phyloP scores from a whole-genome alignment of 345 rosid genomes.

The Gossypioides kirkii region DNA sequence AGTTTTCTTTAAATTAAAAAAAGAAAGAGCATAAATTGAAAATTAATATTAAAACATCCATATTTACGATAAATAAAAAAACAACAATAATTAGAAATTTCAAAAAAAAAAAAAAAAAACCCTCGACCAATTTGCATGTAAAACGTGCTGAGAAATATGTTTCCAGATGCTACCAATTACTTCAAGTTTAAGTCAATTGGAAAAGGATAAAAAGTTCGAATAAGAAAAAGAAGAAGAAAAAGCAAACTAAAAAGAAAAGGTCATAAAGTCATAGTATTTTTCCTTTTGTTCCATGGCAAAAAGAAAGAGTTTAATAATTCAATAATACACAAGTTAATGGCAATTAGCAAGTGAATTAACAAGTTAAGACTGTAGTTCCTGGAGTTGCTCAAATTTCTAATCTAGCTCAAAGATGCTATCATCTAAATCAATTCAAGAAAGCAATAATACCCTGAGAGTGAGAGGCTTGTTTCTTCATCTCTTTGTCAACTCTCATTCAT shows the following conservation, averaged over 20 bases:
- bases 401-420: neutral
- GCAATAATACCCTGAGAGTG: constrained; percentile 1
- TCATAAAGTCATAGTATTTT: neutral
- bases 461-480: neutral
- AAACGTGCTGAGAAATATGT: neutral
- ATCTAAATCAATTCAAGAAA: neutral
- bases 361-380: constrained; percentile 18
- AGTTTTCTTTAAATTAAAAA: no score
- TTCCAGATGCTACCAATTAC: neutral
- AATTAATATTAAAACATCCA: no score
- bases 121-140: no score
- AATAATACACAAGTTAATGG: constrained; percentile 13
- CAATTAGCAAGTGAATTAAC: constrained; percentile 20
- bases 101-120: no score
- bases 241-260: neutral
- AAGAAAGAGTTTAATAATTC: constrained; percentile 6
- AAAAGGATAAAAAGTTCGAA: neutral
- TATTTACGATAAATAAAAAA: no score
- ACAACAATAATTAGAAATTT: no score
- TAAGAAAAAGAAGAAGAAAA: no score
- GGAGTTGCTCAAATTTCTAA: neutral
- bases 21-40: no score
- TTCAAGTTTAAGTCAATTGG: neutral
- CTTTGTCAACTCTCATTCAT: neutral
- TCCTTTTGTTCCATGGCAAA: neutral